Conservation (phyloP, 768 basidiomycete species). For the Grammothele lineata region DNA sequence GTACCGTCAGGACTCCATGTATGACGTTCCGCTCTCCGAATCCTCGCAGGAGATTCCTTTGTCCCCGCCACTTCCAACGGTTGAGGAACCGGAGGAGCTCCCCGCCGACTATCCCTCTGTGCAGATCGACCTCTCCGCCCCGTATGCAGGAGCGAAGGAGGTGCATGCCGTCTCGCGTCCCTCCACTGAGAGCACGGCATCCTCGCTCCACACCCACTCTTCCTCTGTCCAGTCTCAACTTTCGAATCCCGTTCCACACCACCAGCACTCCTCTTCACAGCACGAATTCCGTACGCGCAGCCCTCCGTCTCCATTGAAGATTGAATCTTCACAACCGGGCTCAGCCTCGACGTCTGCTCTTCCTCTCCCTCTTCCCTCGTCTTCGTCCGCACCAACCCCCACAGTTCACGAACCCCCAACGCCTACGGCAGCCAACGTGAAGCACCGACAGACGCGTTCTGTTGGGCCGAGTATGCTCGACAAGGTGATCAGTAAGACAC, state of each 20-base stretch:
- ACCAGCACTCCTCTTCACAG: constrained; percentile 6
- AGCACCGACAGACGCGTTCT: constrained; percentile 46
- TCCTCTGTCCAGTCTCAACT: too few species aligned
- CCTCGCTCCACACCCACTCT: too few species aligned
- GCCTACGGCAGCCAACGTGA: constrained; percentile 14
- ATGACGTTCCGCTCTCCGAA: constrained; percentile 21
- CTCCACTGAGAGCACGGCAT: not conserved
- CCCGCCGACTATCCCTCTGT: constrained; percentile 14
- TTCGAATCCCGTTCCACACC: too few species aligned
- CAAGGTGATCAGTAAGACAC: constrained; percentile 77
- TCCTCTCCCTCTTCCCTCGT: constrained; percentile 27
- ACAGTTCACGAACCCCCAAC: constrained; percentile 14
- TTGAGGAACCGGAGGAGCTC: constrained; percentile 10
- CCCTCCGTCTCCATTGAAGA: constrained; percentile 6
- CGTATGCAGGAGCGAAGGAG: constrained; percentile 5
- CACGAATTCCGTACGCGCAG: constrained; percentile 9
- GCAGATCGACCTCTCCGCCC: constrained; percentile 17
- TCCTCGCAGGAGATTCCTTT: constrained; percentile 13
- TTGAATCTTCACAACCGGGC: constrained; percentile 2
- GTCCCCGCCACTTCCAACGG: constrained; percentile 11
- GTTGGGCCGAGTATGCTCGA: constrained; percentile 69
- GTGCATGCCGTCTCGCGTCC: not conserved
- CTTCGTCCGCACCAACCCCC: constrained; percentile 28
- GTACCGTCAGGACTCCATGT: constrained; percentile 16
- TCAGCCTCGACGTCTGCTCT: constrained; percentile 21